Conservation (phyloP, 345 rosid species). For the Acer negundo region DNA sequence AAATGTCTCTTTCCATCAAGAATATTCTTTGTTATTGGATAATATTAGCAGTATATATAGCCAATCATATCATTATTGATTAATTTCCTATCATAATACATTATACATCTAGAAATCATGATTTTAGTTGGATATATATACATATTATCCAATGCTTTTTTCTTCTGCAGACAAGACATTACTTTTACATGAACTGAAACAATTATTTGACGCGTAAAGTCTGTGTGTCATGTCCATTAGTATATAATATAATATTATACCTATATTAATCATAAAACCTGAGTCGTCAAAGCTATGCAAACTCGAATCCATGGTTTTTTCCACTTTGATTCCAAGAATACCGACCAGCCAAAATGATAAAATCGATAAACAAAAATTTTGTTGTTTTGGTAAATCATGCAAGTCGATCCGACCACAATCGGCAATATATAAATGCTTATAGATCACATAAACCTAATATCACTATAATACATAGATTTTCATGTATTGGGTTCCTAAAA, state of each 20-base stretch:
- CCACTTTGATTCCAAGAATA: neutral
- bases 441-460: neutral
- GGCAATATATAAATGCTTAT: neutral
- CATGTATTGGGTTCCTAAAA: neutral
- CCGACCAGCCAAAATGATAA: neutral
- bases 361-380: neutral
- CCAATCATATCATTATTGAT: neutral
- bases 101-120: neutral
- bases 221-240: neutral
- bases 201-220: neutral
- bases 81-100: neutral
- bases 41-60: neutral
- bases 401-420: neutral
- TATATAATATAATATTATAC: neutral
- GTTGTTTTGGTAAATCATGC: neutral
- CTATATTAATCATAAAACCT: neutral
- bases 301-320: neutral
- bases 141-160: neutral
- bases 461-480: constrained; percentile 13
- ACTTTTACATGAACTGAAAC: neutral
- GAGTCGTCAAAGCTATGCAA: neutral
- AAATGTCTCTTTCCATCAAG: neutral
- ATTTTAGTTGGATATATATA: neutral
- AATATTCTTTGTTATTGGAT: neutral
- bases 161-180: neutral